Conservation (phyloP, 139 green algal genomes). For the Chlorella sp. region DNA sequence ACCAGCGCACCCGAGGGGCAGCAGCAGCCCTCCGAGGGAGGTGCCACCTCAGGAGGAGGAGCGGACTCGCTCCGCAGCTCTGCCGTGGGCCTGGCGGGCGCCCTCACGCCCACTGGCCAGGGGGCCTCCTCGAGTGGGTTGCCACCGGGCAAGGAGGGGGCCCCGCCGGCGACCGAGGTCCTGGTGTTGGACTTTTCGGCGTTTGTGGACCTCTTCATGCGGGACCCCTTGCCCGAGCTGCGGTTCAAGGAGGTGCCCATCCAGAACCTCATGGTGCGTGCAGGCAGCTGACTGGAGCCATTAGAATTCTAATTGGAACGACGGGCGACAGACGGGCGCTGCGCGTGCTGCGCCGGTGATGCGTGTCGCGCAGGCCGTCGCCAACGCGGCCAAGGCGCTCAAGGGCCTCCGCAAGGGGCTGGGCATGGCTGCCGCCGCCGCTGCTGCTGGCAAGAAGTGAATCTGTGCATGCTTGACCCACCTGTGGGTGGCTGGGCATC, state of each 20-base stretch:
- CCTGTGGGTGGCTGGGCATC: too few species aligned
- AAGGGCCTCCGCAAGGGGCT: too few species aligned
- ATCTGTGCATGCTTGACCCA: too few species aligned
- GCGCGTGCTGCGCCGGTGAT: too few species aligned
- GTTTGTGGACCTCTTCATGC: conserved; percentile 17
- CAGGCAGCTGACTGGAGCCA: background rate
- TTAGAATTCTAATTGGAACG: too few species aligned
- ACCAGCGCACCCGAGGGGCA: background rate
- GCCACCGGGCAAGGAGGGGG: too few species aligned
- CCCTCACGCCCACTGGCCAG: background rate
- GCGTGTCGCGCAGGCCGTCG: too few species aligned
- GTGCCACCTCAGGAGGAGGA: background rate
- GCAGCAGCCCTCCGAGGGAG: too few species aligned
- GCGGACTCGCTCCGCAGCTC: background rate
- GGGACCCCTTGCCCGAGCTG: conserved; percentile 9
- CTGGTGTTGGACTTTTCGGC: conserved; percentile 8
- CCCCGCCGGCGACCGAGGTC: background rate
- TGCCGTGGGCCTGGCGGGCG: background rate
- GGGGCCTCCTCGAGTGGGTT: background rate
- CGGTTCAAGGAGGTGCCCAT: conserved; percentile 5
- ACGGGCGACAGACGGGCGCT: too few species aligned
- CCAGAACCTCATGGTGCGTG: background rate
- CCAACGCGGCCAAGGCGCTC: too few species aligned
- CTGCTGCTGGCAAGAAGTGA: too few species aligned
- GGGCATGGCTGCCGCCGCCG: too few species aligned